A percentile compares a stretch with the other conserved stretches of the same genome.
phyloP scores from a whole-genome alignment of 2,329 filamentous ascomycete species.

The Alternaria panax region DNA sequence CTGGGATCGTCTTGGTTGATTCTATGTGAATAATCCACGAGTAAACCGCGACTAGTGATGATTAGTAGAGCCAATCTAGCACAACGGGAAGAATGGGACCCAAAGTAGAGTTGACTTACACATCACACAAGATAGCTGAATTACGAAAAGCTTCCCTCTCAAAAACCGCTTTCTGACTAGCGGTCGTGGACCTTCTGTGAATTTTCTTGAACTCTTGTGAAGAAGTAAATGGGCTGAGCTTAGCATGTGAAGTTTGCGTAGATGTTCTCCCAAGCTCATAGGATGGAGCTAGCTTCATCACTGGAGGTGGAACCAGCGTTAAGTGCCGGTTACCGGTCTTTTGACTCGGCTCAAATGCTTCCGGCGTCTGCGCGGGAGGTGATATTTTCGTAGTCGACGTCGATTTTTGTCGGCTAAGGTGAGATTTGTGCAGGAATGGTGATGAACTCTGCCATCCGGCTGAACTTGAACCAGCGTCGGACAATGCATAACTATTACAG shows the following conservation, averaged over 20 bases:
- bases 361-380: conserved; percentile 23
- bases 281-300: conserved; percentile 26
- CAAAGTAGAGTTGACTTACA: conserved; percentile 36
- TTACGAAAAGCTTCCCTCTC: conserved; percentile 54
- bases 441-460: conserved; percentile 22
- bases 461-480: conserved; percentile 62
- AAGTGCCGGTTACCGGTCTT: conserved; percentile 20
- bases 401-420: conserved; percentile 15
- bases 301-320: conserved; percentile 35
- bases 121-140: conserved; percentile 55
- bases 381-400: conserved; percentile 22
- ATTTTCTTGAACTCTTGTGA: conserved; percentile 29
- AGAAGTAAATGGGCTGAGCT: conserved; percentile 29
- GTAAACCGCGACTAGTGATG: conserved; percentile 42
- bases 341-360: conserved; percentile 22
- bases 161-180: conserved; percentile 48
- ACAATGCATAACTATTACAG: conserved; percentile 82
- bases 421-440: conserved; percentile 16
- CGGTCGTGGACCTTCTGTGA: conserved; percentile 43
- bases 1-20: conserved; percentile 45
- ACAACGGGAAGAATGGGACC: not conserved
- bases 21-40: conserved; percentile 53
- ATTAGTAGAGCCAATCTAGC: not conserved
- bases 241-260: conserved; percentile 27
- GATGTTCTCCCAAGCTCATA: conserved; percentile 18